Conservation (phyloP, 495 filamentous ascomycete genomes). For the Penicillium chermesinum region DNA sequence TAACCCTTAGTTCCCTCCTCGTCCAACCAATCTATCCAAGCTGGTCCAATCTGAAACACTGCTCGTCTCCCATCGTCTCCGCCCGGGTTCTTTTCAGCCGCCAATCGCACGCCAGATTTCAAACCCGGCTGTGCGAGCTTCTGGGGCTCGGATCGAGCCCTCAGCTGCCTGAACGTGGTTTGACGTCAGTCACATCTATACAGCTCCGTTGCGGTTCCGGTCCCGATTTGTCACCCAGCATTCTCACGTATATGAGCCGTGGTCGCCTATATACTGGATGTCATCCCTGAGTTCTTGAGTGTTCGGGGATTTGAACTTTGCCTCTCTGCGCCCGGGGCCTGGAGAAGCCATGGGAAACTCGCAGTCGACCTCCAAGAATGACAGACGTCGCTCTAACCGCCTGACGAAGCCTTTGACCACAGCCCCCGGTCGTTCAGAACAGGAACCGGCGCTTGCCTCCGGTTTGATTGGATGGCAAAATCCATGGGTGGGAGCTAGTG, state of each 20-base stretch:
- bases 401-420: conserved; percentile 42
- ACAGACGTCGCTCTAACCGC: conserved; percentile 34
- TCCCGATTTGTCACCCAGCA: conserved; percentile 1
- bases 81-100: conserved; percentile 15
- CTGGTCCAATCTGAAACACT: conserved; percentile 28
- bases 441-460: conserved; percentile 10
- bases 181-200: conserved; percentile 28
- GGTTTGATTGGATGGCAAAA: conserved; percentile 29
- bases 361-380: conserved; percentile 34
- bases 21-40: conserved; percentile 18
- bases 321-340: conserved; percentile 5
- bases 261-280: not conserved
- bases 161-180: conserved; percentile 19
- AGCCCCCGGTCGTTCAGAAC: conserved; percentile 4
- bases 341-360: conserved; percentile 34
- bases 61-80: conserved; percentile 20
- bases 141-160: conserved; percentile 24
- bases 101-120: conserved; percentile 24
- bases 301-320: not conserved
- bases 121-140: conserved; percentile 15
- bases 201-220: conserved; percentile 8
- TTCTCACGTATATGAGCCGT: not conserved
- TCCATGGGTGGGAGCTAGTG: conserved; percentile 21
- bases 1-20: conserved; percentile 9
- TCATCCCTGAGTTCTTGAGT: not conserved